A percentile compares a stretch with the other conserved stretches of the same genome.
Evolutionary conservation across 2,329 filamentous ascomycete species (phyloP).

Genomic region (Fusarium tanahbumbuense): DNA sequence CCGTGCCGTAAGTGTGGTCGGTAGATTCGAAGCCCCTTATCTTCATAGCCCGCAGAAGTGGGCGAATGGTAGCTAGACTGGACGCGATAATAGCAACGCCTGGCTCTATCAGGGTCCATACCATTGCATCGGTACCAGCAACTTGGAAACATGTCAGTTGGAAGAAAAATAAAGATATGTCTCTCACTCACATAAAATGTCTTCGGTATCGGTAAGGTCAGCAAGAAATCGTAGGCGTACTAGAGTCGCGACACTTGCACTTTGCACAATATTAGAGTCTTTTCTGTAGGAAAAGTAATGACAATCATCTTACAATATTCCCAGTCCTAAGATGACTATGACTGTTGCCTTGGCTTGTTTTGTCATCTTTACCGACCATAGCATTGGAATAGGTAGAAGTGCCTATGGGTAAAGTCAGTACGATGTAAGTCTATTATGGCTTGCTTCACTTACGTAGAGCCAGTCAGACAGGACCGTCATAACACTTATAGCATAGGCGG

Average conservation of each 20-base stretch:
- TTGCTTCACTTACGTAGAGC: conserved; percentile 57
- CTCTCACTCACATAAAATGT: conserved; percentile 59
- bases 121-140: conserved; percentile 63
- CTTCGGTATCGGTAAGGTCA: conserved; percentile 57
- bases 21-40: conserved; percentile 61
- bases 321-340: conserved; percentile 61
- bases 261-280: conserved; percentile 42
- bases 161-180: background rate
- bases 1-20: conserved; percentile 51
- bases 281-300: background rate
- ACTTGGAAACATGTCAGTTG: conserved; percentile 50
- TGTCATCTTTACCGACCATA: conserved; percentile 66
- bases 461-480: conserved; percentile 66
- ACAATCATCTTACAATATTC: conserved; percentile 58
- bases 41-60: conserved; percentile 62
- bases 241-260: conserved; percentile 66
- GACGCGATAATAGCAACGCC: conserved; percentile 66
- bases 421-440: background rate
- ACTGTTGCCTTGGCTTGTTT: conserved; percentile 64
- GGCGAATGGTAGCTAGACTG: conserved; percentile 65
- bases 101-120: conserved; percentile 69
- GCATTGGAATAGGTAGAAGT: conserved; percentile 64
- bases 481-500: conserved; percentile 63
- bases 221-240: conserved; percentile 62
- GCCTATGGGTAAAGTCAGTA: conserved; percentile 50